Percentiles rank a stretch among this genome's conserved stretches.
Conservation (phyloP, 306 rosid species). For the Fagus crenata region DNA sequence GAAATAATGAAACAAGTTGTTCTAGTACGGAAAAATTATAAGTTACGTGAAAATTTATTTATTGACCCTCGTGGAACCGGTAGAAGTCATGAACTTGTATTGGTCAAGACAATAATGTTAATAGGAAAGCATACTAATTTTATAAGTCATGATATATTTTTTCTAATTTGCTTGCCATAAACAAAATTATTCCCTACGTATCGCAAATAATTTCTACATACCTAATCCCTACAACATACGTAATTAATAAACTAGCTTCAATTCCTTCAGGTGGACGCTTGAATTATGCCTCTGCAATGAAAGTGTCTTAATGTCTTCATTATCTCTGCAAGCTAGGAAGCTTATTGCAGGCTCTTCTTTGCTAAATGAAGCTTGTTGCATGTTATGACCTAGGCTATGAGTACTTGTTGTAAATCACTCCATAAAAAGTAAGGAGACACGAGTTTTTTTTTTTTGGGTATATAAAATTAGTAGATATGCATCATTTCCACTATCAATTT, state of each 20-base stretch:
- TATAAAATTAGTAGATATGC: too few species aligned
- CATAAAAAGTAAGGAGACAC: too few species aligned
- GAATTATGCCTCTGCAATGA: neutral
- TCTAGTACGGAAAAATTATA: too few species aligned
- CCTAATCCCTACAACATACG: too few species aligned
- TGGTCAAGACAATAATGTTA: neutral
- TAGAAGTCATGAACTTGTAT: neutral
- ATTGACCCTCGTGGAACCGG: too few species aligned
- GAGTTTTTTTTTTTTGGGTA: too few species aligned
- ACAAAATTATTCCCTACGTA: neutral
- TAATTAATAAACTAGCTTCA: neutral
- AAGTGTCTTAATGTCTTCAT: neutral
- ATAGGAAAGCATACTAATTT: neutral
- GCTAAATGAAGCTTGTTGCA: neutral
- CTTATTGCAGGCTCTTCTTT: neutral
- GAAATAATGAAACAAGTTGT: too few species aligned
- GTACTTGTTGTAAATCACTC: too few species aligned
- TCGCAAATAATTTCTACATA: neutral
- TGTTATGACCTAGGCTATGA: too few species aligned
- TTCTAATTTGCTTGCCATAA: neutral
- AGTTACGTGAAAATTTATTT: too few species aligned
- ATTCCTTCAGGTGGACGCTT: neutral
- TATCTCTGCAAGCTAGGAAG: neutral
- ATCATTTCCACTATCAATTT: too few species aligned
- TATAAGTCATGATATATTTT: neutral